Conservation (phyloP, 164 flowering plant species). For the Dillenia suffruticosa region DNA sequence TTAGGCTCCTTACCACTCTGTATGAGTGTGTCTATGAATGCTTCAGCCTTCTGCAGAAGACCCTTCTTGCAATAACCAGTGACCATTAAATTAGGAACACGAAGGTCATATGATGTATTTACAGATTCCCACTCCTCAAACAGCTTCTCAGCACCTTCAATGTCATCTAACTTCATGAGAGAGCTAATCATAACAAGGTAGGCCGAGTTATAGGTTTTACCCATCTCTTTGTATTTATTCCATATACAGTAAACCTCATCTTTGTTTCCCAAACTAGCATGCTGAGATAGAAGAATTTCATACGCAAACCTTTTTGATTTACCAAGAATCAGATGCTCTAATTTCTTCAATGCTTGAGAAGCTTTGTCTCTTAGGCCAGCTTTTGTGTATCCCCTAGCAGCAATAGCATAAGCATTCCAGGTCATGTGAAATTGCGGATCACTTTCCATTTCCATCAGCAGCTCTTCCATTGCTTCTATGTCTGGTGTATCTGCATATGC, state of each 20-base stretch:
- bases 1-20: constrained; percentile 21
- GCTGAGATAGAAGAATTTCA: constrained; percentile 21
- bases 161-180: constrained; percentile 31
- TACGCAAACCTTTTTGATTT: constrained; percentile 8
- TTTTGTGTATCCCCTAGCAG: constrained; percentile 30
- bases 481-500: constrained; percentile 25
- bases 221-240: constrained; percentile 15
- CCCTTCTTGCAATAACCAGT: constrained; percentile 30
- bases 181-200: constrained; percentile 28
- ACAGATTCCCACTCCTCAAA: constrained; percentile 30
- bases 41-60: constrained; percentile 31
- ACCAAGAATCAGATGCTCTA: constrained; percentile 16
- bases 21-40: constrained; percentile 8
- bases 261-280: constrained; percentile 22
- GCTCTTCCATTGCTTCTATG: constrained; percentile 32
- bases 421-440: constrained; percentile 18
- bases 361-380: constrained; percentile 26
- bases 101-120: constrained; percentile 12
- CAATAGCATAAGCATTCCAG: constrained; percentile 22
- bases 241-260: constrained; percentile 38
- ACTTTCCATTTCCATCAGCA: constrained; percentile 22
- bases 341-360: constrained; percentile 17
- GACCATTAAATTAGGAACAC: constrained; percentile 24
- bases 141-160: constrained; percentile 33
- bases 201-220: constrained; percentile 7